Base-by-base conservation (phyloP, 2,329 filamentous ascomycete species). In the Cladosporium sp. region DNA sequence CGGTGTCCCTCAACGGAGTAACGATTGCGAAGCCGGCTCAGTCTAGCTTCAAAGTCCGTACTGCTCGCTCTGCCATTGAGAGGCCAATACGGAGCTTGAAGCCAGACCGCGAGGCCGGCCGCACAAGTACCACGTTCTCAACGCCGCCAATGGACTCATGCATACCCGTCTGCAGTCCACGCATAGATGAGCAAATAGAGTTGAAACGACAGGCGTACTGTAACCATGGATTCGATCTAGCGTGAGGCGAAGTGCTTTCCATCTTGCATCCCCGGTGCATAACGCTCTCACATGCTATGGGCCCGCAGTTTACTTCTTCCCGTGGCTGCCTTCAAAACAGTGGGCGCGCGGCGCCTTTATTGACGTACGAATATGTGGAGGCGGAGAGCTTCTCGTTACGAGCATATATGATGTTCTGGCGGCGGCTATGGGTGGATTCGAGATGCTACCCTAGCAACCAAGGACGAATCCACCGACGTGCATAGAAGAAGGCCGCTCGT, bases 241-340 rank as follows among this genome's bases (percentile, higher is more conserved):
- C 46, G 58, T 46, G 46, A 61, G 43, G 58, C 58, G 58, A 28
- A 61, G 58, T 61, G 46, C 58, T 61, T 34, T 46, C 18, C 51
- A 48, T 28, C 58, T 26, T 39, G 46, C 58, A 61, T 61, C 58
- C 58, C 46, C 58, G 58, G 14, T 61, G 58, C 58, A 60, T 61
- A 36, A 23, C 58, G 30, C 36, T 51, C 58, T 61, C 58, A 61
- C 58, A 61, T 51, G 58, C 56, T 39, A 28, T 43, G 32, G 25
- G 23, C 51, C 51, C 51, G 32, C 51, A 32, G 28, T 7, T n/a
- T 32, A 32, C 14, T 54, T 54, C 30, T 28, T 54, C 51, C 51
- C 18, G 51, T 30, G 51, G 51, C 18, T 54, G 51, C 30, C 28
- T 54, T 32, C n/a, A n/a, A 54, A 32, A 54, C 28, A 32, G 51